These are phyloP conservation scores for Populus pruinosa DNA, from an alignment of 345 rosid species.

Conservation along the genomic window DNA sequence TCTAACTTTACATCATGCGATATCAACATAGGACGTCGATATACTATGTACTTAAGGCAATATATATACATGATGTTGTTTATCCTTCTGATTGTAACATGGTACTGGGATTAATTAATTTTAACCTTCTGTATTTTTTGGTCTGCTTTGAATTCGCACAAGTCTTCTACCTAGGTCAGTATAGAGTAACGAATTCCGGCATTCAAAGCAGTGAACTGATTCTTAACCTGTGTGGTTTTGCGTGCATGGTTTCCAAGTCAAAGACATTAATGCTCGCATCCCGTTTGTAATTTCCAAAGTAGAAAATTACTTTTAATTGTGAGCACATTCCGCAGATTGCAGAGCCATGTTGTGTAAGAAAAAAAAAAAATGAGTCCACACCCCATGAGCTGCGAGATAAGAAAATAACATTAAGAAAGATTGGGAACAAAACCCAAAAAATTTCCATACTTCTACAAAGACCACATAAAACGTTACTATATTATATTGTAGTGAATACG, in stretches of 20 bases:
- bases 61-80: background rate
- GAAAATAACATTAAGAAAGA: slow-evolving; percentile 10
- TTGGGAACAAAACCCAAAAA: background rate
- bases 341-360: background rate
- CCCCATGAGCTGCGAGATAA: background rate
- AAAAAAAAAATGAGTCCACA: background rate
- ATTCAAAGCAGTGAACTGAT: background rate
- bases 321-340: background rate
- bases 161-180: background rate
- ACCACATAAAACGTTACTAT: background rate
- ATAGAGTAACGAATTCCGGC: background rate
- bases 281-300: background rate
- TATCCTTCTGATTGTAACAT: background rate
- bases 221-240: background rate
- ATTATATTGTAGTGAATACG: background rate
- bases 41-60: background rate
- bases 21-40: no score
- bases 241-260: background rate
- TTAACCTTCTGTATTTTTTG: background rate
- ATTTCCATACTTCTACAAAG: background rate
- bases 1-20: background rate
- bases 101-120: background rate
- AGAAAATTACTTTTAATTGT: background rate
- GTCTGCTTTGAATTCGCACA: background rate
- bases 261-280: background rate